Conservation (phyloP, 495 filamentous ascomycete genomes). For the Trichoderma gamsii region DNA sequence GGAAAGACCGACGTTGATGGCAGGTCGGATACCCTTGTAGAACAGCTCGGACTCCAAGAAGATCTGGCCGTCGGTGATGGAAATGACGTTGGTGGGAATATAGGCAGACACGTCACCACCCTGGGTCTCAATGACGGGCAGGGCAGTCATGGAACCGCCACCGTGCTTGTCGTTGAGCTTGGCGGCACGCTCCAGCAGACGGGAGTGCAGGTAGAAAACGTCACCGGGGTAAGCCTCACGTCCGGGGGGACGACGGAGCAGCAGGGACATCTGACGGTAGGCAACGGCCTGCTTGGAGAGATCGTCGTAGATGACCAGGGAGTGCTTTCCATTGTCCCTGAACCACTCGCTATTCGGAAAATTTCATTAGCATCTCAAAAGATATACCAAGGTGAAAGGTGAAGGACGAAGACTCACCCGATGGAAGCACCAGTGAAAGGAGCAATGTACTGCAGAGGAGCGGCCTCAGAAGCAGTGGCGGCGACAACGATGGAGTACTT, state of each 20-base stretch:
- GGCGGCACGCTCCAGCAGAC: conserved; percentile 97
- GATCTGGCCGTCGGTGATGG: conserved; percentile 99
- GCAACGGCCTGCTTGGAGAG: conserved; percentile 98
- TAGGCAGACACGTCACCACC: conserved; percentile 99
- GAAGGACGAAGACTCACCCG: neutral
- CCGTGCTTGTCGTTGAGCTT: conserved; percentile 98
- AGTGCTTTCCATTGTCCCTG: conserved; percentile 87
- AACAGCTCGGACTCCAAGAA: conserved; percentile 99
- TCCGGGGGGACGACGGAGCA: conserved; percentile 97
- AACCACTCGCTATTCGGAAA: too few relatives aligned
- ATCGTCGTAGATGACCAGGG: conserved; percentile 92
- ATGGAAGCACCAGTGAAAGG: conserved; percentile 65
- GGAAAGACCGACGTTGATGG: conserved; percentile 99
- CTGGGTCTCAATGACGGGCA: conserved; percentile 98
- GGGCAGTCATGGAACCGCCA: conserved; percentile 92
- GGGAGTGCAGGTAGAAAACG: conserved; percentile 99
- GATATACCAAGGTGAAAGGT: too few relatives aligned
- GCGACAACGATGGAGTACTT: conserved; percentile 96
- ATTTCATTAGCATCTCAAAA: too few relatives aligned
- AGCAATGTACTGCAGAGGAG: conserved; percentile 84
- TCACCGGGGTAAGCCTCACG: conserved; percentile 99
- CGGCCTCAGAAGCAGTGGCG: conserved; percentile 96
- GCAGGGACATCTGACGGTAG: conserved; percentile 99
- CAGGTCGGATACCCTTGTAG: conserved; percentile 99
- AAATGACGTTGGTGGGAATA: conserved; percentile 99